Conservation (phyloP, 1,139 yeast species). For the Blastobotrys elegans region DNA sequence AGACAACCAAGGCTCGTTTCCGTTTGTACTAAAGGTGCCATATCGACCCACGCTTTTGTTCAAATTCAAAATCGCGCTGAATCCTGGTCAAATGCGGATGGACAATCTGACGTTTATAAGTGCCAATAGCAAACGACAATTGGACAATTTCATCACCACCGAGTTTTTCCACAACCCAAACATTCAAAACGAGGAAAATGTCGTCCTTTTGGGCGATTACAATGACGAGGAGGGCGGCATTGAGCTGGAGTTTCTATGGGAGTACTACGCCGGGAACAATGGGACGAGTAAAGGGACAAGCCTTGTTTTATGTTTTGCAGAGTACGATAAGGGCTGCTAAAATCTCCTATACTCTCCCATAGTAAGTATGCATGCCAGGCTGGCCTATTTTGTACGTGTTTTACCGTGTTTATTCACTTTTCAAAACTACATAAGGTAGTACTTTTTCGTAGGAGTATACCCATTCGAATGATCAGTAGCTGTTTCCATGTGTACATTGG, state of each 20-base stretch:
- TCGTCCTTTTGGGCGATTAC: slow-evolving; percentile 36
- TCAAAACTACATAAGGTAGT: no score
- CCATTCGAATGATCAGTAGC: no score
- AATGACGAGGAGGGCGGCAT: slow-evolving; percentile 16
- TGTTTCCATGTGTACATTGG: no score
- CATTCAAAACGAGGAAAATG: slow-evolving; percentile 37
- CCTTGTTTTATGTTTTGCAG: slow-evolving; percentile 34
- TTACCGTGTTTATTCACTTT: no score
- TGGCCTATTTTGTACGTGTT: no score
- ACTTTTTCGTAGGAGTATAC: no score
- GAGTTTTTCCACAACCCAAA: slow-evolving; percentile 40
- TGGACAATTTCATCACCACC: slow-evolving; percentile 34
- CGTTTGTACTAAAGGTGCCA: slow-evolving; percentile 24
- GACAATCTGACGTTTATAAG: slow-evolving; percentile 34
- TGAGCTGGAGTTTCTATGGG: slow-evolving; percentile 31
- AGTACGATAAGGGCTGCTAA: slow-evolving; percentile 39
- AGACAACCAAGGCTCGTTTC: slow-evolving; percentile 10
- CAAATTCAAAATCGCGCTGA: slow-evolving; percentile 21
- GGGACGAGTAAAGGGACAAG: slow-evolving; percentile 22
- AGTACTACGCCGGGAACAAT: slow-evolving; percentile 23
- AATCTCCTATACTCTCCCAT: no score
- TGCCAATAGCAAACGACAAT: slow-evolving; percentile 27
- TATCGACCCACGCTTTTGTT: slow-evolving; percentile 15
- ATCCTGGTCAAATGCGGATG: slow-evolving; percentile 11
- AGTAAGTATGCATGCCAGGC: no score